Evolutionary conservation across 768 basidiomycete genomes (phyloP).

Genomic region (Boletus subcaerulescens): DNA sequence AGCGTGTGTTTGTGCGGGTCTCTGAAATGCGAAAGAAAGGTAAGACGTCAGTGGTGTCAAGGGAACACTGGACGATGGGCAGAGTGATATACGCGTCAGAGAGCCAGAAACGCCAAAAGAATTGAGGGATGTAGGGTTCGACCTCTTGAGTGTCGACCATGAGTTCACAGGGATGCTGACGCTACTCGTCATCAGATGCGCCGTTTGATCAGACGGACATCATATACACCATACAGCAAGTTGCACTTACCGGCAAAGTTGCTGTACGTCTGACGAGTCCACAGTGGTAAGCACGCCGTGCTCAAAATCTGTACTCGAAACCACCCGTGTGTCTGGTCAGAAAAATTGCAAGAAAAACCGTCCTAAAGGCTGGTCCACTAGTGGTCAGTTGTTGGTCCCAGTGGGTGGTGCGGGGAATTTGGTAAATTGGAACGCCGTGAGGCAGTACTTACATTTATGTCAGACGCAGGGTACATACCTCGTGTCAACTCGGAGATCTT

Average conservation of each 20-base stretch:
- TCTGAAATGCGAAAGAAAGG: slow-evolving; percentile 4
- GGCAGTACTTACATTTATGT: slow-evolving; percentile 6
- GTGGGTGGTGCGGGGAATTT: background rate
- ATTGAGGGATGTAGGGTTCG: slow-evolving; percentile 42
- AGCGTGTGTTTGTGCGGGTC: slow-evolving; percentile 28
- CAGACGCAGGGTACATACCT: background rate
- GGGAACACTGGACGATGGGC: background rate
- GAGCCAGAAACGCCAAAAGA: slow-evolving; percentile 51
- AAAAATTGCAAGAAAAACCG: background rate
- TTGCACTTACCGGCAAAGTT: background rate
- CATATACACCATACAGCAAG: slow-evolving; percentile 6
- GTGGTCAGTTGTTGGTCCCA: slow-evolving; percentile 5
- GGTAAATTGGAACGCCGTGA: slow-evolving; percentile 1
- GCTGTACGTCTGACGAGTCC: background rate
- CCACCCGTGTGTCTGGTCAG: background rate
- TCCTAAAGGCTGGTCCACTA: background rate
- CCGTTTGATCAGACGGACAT: background rate
- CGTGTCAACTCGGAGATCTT: too few relatives aligned
- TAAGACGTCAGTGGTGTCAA: background rate
- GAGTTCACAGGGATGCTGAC: background rate
- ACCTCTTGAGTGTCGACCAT: slow-evolving; percentile 16
- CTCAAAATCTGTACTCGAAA: background rate
- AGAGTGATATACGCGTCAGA: slow-evolving; percentile 36
- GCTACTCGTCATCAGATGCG: too few relatives aligned
- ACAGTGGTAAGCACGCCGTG: background rate